A percentile compares a stretch with the other conserved stretches of the same genome.
Evolutionary conservation across 352 stramenopile genomes (phyloP).

Genomic region (Globisporangium recalcitrans): DNA sequence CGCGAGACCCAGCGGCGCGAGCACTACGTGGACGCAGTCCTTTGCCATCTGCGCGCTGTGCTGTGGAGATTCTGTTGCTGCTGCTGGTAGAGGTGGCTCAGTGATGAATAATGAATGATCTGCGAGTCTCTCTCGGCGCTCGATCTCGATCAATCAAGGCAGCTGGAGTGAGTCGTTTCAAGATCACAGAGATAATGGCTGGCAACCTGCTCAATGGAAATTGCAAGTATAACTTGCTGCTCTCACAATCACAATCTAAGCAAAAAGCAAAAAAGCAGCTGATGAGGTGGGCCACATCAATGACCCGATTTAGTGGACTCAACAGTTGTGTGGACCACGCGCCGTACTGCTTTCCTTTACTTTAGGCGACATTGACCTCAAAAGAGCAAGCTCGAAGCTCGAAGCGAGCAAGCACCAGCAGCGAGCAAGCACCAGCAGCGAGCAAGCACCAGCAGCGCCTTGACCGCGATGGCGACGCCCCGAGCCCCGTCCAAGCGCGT

Average conservation of each 20-base stretch:
- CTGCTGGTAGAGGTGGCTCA: not conserved
- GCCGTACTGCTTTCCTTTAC: too few relatives aligned
- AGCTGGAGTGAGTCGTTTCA: not conserved
- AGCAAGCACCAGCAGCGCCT: not conserved
- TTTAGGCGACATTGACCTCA: too few relatives aligned
- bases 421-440: not conserved
- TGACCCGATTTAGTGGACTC: too few relatives aligned
- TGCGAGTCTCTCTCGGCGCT: not conserved
- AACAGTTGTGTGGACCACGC: too few relatives aligned
- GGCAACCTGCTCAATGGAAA: too few relatives aligned
- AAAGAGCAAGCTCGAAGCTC: not conserved
- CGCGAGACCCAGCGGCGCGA: not conserved
- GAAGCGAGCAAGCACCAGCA: not conserved
- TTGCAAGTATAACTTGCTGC: too few relatives aligned
- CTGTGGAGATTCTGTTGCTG: not conserved
- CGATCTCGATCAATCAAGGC: not conserved
- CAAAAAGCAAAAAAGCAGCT: too few relatives aligned
- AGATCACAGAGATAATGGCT: not conserved
- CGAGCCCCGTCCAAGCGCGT: conserved; percentile 15
- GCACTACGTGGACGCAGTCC: not conserved
- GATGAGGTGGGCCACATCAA: too few relatives aligned
- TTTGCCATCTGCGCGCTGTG: not conserved
- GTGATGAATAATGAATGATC: too few relatives aligned
- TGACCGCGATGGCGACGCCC: not conserved
- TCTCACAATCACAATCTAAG: too few relatives aligned